Conservation (phyloP, 1,284 basidiomycete species). For the Pyrrhoderma lamaoense region DNA sequence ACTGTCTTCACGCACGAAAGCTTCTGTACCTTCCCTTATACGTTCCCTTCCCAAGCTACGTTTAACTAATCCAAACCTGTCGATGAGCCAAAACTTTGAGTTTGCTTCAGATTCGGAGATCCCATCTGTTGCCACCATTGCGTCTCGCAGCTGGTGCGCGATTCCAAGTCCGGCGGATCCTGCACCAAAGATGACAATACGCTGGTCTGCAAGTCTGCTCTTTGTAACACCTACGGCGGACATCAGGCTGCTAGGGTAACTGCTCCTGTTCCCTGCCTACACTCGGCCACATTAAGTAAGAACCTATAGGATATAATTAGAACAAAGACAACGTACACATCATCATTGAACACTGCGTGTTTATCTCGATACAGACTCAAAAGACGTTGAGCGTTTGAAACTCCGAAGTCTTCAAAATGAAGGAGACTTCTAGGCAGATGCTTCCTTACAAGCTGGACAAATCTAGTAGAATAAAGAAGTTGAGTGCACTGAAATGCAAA, state of each 20-base stretch:
- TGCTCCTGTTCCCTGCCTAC: conserved; percentile 81
- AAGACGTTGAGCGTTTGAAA: conserved; percentile 66
- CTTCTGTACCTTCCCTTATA: conserved; percentile 44
- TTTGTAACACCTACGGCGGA: conserved; percentile 72
- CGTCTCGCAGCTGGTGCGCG: conserved; percentile 63
- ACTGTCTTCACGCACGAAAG: conserved; percentile 50
- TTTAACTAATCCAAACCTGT: conserved; percentile 51
- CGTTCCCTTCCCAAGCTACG: conserved; percentile 39
- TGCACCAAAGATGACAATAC: conserved; percentile 73
- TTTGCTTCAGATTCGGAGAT: conserved; percentile 54
- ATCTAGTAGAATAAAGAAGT: conserved; percentile 24
- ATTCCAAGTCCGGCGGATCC: conserved; percentile 83
- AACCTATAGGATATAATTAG: not conserved
- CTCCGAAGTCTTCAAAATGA: conserved; percentile 76
- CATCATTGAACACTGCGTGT: conserved; percentile 76
- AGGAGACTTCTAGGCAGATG: conserved; percentile 44
- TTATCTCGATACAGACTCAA: conserved; percentile 60
- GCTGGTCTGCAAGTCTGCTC: conserved; percentile 61
- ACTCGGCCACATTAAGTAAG: too few species aligned
- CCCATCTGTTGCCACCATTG: conserved; percentile 54
- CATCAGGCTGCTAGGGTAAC: conserved; percentile 75
- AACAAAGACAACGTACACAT: conserved; percentile 43
- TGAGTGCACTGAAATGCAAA: conserved; percentile 26
- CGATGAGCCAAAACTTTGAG: conserved; percentile 59
- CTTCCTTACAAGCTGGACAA: conserved; percentile 40